Conservation (phyloP, 2,329 filamentous ascomycete species). For the Clonostachys byssicola region DNA sequence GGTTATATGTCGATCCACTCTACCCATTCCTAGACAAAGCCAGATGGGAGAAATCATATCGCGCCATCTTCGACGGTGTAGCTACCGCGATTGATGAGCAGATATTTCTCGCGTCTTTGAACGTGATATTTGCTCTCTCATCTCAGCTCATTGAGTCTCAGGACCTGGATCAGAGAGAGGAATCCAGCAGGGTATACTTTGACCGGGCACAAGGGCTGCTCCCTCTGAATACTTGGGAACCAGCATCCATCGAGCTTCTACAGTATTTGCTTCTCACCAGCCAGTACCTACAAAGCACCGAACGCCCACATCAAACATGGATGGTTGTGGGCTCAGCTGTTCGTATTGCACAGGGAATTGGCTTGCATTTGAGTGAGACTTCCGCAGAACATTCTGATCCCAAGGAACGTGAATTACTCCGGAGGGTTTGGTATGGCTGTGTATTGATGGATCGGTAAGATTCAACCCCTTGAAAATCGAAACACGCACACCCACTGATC, state of each 20-base stretch:
- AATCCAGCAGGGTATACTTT: conserved; percentile 33
- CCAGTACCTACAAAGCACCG: conserved; percentile 43
- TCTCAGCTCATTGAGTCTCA: conserved; percentile 36
- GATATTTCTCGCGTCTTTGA: conserved; percentile 36
- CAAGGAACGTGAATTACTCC: conserved; percentile 15
- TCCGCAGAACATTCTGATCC: conserved; percentile 12
- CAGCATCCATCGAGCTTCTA: conserved; percentile 34
- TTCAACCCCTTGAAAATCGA: too few species aligned
- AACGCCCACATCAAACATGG: conserved; percentile 42
- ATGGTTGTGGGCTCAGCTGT: conserved; percentile 40
- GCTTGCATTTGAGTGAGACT: conserved; percentile 35
- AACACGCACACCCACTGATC: background rate
- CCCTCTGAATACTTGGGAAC: conserved; percentile 34
- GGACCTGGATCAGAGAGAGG: conserved; percentile 29
- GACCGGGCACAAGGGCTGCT: conserved; percentile 33
- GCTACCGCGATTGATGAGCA: conserved; percentile 28
- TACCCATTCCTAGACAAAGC: conserved; percentile 37
- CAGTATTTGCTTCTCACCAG: conserved; percentile 41
- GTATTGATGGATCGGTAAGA: conserved; percentile 29
- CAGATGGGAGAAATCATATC: conserved; percentile 29
- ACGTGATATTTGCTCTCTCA: conserved; percentile 39
- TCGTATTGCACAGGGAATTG: conserved; percentile 39
- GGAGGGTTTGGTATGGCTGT: conserved; percentile 28
- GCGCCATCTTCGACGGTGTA: conserved; percentile 31
- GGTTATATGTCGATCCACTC: conserved; percentile 37